A percentile compares a stretch with the other conserved stretches of the same genome.
These are phyloP conservation scores for Poronia punctata DNA, from an alignment of 495 filamentous ascomycete genomes.

Conservation along the genomic window DNA sequence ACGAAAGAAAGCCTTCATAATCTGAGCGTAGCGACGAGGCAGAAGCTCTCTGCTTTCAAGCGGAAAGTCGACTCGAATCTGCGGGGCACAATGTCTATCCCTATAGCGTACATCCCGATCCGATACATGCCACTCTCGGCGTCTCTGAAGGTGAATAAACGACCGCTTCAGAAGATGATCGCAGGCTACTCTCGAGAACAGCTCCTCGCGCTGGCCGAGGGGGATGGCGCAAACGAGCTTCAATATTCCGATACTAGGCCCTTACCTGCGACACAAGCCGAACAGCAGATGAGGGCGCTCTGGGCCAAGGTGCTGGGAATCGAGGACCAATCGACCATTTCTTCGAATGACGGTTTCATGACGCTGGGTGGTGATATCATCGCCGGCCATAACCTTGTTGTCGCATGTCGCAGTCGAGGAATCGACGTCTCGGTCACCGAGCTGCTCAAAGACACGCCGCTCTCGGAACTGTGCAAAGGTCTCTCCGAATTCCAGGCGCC, in stretches of 20 bases:
- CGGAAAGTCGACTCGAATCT: constrained; percentile 32
- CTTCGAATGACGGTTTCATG: constrained; percentile 37
- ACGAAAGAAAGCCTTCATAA: constrained; percentile 25
- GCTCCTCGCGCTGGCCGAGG: constrained; percentile 27
- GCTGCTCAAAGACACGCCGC: constrained; percentile 27
- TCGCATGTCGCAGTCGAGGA: constrained; percentile 30
- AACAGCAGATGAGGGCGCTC: constrained; percentile 35
- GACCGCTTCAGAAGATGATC: constrained; percentile 35
- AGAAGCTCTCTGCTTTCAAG: constrained; percentile 31
- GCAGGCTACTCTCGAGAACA: constrained; percentile 31
- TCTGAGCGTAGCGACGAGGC: constrained; percentile 25
- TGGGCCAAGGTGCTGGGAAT: constrained; percentile 37
- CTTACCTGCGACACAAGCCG: constrained; percentile 33
- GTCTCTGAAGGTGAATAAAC: constrained; percentile 35
- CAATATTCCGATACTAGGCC: constrained; percentile 31
- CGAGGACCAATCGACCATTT: constrained; percentile 29
- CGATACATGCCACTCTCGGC: constrained; percentile 35
- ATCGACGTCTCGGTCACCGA: constrained; percentile 32
- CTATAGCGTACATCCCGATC: constrained; percentile 37
- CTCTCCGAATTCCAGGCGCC: constrained; percentile 14
- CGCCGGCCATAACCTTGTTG: constrained; percentile 32
- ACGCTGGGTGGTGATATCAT: constrained; percentile 37
- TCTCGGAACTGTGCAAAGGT: constrained; percentile 34
- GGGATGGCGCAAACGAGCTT: constrained; percentile 26
- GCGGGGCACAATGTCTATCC: constrained; percentile 29